These are phyloP conservation scores for Colletotrichum camelliae DNA, from an alignment of 2,329 filamentous ascomycete species.

Conservation along the genomic window DNA sequence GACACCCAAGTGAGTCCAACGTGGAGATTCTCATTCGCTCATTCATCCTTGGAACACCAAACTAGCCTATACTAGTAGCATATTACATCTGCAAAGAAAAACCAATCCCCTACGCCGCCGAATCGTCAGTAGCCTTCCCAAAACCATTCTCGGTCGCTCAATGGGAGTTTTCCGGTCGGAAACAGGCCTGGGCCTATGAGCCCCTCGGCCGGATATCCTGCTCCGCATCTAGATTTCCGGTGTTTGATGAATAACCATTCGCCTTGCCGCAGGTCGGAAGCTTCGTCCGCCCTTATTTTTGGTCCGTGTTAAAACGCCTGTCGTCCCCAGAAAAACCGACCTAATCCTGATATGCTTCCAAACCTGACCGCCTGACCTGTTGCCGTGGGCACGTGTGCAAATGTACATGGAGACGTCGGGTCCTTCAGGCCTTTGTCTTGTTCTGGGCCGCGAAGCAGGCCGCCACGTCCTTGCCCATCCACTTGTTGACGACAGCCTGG, in stretches of 20 bases:
- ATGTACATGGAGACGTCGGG: constrained; percentile 1
- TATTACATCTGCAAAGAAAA: constrained; percentile 3
- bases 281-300: constrained; percentile 17
- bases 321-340: background rate
- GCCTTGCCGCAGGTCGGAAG: constrained; percentile 12
- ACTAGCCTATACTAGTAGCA: constrained; percentile 4
- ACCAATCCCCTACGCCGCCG: background rate
- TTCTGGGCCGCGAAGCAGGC: constrained; percentile 36
- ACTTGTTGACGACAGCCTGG: constrained; percentile 75
- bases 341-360: constrained; percentile 12
- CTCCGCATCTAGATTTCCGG: background rate
- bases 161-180: background rate
- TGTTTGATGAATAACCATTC: constrained; percentile 17
- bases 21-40: constrained; percentile 17
- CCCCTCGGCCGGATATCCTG: background rate
- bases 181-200: background rate
- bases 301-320: constrained; percentile 21
- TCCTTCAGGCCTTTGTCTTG: constrained; percentile 25
- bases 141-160: background rate
- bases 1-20: background rate
- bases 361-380: background rate
- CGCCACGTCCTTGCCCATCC: constrained; percentile 53
- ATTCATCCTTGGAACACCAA: background rate
- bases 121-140: constrained; percentile 9
- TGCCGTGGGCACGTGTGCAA: constrained; percentile 5